Conservation (phyloP, 352 stramenopile species). For the Phytophthora foliorum region DNA sequence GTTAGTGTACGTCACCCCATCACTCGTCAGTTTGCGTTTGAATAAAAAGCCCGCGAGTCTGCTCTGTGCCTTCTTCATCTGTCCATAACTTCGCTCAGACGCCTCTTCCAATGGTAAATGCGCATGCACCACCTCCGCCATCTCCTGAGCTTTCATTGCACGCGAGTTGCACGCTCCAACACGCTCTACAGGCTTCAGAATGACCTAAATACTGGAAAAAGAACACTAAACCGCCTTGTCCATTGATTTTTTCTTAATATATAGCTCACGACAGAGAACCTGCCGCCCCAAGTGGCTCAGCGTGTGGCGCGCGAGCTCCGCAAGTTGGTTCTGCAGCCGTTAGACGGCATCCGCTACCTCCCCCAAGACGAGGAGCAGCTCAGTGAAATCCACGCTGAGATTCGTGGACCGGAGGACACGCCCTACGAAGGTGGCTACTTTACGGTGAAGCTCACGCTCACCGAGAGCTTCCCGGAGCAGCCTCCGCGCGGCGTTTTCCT, state of each 20-base stretch:
- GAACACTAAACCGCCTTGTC: slow-evolving; percentile 22
- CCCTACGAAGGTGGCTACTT: slow-evolving; percentile 98
- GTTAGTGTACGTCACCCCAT: slow-evolving; percentile 20
- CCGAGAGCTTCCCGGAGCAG: slow-evolving; percentile 85
- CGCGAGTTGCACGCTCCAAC: background rate
- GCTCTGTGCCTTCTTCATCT: slow-evolving; percentile 2
- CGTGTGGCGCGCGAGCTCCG: slow-evolving; percentile 94
- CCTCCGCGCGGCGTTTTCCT: slow-evolving; percentile 96
- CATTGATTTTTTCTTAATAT: slow-evolving; percentile 10
- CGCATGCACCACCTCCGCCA: slow-evolving; percentile 2
- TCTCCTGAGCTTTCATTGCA: slow-evolving; percentile 12
- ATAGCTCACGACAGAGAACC: slow-evolving; percentile 59
- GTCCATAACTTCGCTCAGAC: slow-evolving; percentile 15
- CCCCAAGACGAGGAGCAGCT: slow-evolving; percentile 93
- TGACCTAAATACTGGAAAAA: slow-evolving; percentile 1
- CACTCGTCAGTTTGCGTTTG: slow-evolving; percentile 19
- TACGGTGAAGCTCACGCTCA: slow-evolving; percentile 95
- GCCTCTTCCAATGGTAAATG: slow-evolving; percentile 40
- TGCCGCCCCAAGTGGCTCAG: slow-evolving; percentile 93
- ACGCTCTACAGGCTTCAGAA: slow-evolving; percentile 9
- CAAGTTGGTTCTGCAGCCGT: slow-evolving; percentile 89
- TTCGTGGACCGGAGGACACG: slow-evolving; percentile 97
- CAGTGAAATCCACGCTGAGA: slow-evolving; percentile 95
- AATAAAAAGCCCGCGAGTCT: slow-evolving; percentile 39
- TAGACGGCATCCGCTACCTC: slow-evolving; percentile 94